Conservation (phyloP, 2,329 filamentous ascomycete genomes). For the Arthrobotrys musiformis region DNA sequence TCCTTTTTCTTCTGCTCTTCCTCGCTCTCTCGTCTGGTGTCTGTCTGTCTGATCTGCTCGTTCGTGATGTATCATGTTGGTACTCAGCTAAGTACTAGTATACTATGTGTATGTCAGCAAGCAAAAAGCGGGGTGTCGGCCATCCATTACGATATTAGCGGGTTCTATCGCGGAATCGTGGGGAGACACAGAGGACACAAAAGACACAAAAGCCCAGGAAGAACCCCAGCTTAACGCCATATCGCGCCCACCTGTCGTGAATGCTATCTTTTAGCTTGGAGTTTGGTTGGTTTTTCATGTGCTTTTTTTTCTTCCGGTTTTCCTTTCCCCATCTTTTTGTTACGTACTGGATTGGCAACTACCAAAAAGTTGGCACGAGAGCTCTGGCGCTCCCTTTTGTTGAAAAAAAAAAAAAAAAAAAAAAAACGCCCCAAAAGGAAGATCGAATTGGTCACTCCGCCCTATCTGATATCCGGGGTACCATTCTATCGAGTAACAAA, state of each 20-base stretch:
- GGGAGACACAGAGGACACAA: conserved; percentile 27
- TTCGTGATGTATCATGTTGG: no score
- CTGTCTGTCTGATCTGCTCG: no score
- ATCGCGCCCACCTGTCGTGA: not conserved
- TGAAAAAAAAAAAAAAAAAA: no score
- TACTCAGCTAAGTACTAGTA: no score
- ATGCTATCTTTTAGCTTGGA: not conserved
- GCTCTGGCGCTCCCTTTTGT: conserved; percentile 56
- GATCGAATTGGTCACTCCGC: not conserved
- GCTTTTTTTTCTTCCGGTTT: conserved; percentile 20
- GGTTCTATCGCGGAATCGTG: conserved; percentile 41
- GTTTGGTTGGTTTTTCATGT: not conserved
- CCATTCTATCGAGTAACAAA: no score
- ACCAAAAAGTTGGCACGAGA: conserved; percentile 26
- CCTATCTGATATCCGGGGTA: conserved; percentile 37
- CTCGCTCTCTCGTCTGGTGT: not conserved
- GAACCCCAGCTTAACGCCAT: not conserved
- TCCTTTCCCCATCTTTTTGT: conserved; percentile 6
- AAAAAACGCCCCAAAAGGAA: conserved; percentile 28
- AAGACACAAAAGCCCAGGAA: not conserved
- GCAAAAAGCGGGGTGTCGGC: no score
- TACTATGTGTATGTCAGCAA: no score
- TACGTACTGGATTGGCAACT: conserved; percentile 52
- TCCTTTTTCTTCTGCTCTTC: not conserved
- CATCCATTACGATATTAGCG: conserved; percentile 8